These are phyloP conservation scores for Atkinsonella hypoxylon DNA, from an alignment of 2,329 filamentous ascomycete species.

Conservation along the genomic window DNA sequence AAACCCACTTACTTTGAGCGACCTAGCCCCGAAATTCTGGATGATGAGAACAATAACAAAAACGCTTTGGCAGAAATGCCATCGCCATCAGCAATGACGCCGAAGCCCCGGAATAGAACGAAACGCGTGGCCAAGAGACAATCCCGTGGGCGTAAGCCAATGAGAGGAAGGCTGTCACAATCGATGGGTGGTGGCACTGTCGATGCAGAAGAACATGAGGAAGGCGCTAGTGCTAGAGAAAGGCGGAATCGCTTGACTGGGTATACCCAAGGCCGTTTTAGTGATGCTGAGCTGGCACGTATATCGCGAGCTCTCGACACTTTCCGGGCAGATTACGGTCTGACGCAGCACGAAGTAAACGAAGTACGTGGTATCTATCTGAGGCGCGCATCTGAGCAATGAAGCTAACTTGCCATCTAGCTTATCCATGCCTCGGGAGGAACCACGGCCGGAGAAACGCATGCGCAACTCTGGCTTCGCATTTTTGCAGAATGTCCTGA, in stretches of 20 bases:
- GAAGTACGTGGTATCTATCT: slow-evolving; percentile 21
- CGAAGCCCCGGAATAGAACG: slow-evolving; percentile 18
- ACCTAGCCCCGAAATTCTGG: slow-evolving; percentile 10
- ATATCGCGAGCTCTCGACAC: slow-evolving; percentile 30
- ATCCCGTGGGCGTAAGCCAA: slow-evolving; percentile 9
- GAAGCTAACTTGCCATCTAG: slow-evolving; percentile 10
- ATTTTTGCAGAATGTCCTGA: slow-evolving; percentile 37
- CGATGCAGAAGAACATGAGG: slow-evolving; percentile 10
- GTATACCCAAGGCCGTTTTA: slow-evolving; percentile 30
- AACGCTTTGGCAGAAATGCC: slow-evolving; percentile 15
- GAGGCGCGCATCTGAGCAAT: background rate
- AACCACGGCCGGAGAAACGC: slow-evolving; percentile 22
- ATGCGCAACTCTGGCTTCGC: slow-evolving; percentile 36
- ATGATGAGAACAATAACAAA: slow-evolving; percentile 11
- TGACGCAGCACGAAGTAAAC: slow-evolving; percentile 36
- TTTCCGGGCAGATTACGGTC: slow-evolving; percentile 30
- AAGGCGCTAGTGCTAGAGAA: slow-evolving; percentile 6
- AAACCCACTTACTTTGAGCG: slow-evolving; percentile 35
- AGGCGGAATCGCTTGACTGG: slow-evolving; percentile 15
- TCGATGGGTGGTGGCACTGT: slow-evolving; percentile 13
- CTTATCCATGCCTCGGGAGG: slow-evolving; percentile 25
- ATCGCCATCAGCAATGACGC: slow-evolving; percentile 21
- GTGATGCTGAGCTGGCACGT: slow-evolving; percentile 27
- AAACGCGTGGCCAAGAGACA: slow-evolving; percentile 19
- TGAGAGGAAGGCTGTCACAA: slow-evolving; percentile 11